Evolutionary conservation across 345 rosid genomes (phyloP).

Genomic region (Citrus mangshanensis): DNA sequence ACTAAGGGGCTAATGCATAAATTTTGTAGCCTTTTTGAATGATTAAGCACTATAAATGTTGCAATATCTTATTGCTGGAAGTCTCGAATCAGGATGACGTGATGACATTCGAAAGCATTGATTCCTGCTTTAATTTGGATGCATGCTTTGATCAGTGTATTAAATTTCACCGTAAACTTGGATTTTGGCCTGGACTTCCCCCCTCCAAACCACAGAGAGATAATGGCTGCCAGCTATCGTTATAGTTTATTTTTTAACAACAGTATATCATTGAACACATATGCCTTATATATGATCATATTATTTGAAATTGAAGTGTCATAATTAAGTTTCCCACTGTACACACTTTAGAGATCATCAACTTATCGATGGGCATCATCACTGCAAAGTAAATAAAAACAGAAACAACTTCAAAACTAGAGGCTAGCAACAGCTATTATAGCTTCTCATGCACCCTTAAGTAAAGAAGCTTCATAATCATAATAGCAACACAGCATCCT

Average conservation of each 20-base stretch:
- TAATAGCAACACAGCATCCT: too few species aligned
- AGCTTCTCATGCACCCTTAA: background rate
- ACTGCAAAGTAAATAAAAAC: background rate
- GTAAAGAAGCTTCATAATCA: background rate
- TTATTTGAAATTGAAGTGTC: background rate
- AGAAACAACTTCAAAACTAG: background rate
- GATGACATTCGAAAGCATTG: too few species aligned
- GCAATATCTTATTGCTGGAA: too few species aligned
- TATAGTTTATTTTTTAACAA: too few species aligned
- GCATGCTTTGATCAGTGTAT: background rate
- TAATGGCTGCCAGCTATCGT: too few species aligned
- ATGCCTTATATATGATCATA: background rate
- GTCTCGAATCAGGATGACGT: too few species aligned
- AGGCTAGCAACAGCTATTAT: too few species aligned
- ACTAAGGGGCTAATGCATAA: background rate
- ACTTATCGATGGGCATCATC: background rate
- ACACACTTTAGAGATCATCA: background rate
- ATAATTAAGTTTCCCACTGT: background rate
- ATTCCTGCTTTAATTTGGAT: background rate
- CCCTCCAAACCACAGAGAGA: too few species aligned
- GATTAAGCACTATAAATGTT: background rate
- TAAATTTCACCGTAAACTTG: too few species aligned
- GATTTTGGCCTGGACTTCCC: too few species aligned
- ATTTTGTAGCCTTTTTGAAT: background rate
- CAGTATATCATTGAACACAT: background rate